Evolutionary conservation across 441 rosid genomes (phyloP), one percentile per base, ranked within the genome.

Genomic region (Euphorbia schlechtendalii): DNA sequence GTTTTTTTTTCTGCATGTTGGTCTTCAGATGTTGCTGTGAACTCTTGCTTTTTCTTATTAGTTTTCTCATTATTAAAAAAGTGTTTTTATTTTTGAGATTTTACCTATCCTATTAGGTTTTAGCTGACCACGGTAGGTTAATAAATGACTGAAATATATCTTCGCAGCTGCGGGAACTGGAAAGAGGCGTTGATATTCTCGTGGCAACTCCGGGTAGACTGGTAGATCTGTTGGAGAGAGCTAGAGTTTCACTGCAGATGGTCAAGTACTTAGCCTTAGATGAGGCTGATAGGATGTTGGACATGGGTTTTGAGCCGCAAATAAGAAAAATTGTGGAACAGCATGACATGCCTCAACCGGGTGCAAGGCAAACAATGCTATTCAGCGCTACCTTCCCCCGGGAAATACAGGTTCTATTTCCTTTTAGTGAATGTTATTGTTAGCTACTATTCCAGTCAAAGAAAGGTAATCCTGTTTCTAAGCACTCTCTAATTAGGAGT

Each of bases 271-370:
- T 92, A 76, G 96, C 98, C 38, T 85, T 92, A 17, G 98, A 92
- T 67, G 98, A 92, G 76, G 98, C 96, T 22, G 98, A 92, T 79
- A 81, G 96, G 69, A 92, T 90, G 98, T 79, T 89, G 68, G 98
- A 92, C 78, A 92, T 92, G 98, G 98, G 98, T 64, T 92, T 89
- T 83, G 96, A 92, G 78, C 98, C 98, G 14, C 98, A 92, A 69
- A 92, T 92, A 55, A 87, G 98, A 67, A 92, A 92, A 73, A 92
- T 92, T 70, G 98, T 92, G 4, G 89, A 89, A 70, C 90, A 92
- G 72, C 87, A 81, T 89, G 98, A 92, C 73, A 89, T 92, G 98
- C 98, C 98, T 41, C 90, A 82, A 2, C 81, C 87, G 6, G 96
- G 98, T 32, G 78, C 68, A 18, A 80, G 98, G 67, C 98, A 92